Base-by-base conservation (phyloP, 1,284 basidiomycete genomes). In the Rhodotorula sp. region DNA sequence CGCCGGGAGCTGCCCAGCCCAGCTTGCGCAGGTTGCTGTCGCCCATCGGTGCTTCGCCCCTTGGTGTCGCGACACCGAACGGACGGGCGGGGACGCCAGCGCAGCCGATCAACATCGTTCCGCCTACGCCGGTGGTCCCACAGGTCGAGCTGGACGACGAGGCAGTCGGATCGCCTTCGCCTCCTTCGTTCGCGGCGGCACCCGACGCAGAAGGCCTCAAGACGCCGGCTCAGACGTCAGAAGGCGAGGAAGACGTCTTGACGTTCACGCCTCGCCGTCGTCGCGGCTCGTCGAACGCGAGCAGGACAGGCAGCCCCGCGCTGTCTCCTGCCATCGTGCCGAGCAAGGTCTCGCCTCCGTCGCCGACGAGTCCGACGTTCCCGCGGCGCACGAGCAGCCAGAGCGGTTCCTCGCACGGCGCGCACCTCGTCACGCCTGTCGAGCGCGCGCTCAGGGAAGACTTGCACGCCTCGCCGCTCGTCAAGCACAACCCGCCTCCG, bases 221-320 rank as follows among this genome's bases (percentile, higher is more conserved):
- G 15, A 44, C 59, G n/a, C 51, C 53, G 20, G 52, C 7, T 24
- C 50, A 44, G 50, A 28, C 37, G 24, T 37, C 10, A 11, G 46
- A 47, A 20, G 62, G 62, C 47, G 71, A 72, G 8, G 74, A 76
- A 16, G 77, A 78, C 37, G 73, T 79, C 22, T 73, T 80, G 51
- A 77, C 77, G 18, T 78, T 78, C 64, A 77, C 76, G 28, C 73
- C 77, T 18, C 67, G 52, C 30, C 44, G 71, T 62, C 76, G 75
- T 0, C 48, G 64, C 8, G 62, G 59, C 6, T 52, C 72, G 65
- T 26, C 66, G 51, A 65, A 69, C 57, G 46, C 70, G 30, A 65
- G 67, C 24, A 54, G 67, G 16, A 60, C 65, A 6, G 68, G 58
- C 34, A 20, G 50, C 37, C 24, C 30, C n/a, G n/a, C n/a, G n/a